A percentile compares a stretch with the other conserved stretches of the same genome.
These are phyloP conservation scores for Pezicula rhizophila DNA, from an alignment of 2,329 filamentous ascomycete species.

Conservation along the genomic window DNA sequence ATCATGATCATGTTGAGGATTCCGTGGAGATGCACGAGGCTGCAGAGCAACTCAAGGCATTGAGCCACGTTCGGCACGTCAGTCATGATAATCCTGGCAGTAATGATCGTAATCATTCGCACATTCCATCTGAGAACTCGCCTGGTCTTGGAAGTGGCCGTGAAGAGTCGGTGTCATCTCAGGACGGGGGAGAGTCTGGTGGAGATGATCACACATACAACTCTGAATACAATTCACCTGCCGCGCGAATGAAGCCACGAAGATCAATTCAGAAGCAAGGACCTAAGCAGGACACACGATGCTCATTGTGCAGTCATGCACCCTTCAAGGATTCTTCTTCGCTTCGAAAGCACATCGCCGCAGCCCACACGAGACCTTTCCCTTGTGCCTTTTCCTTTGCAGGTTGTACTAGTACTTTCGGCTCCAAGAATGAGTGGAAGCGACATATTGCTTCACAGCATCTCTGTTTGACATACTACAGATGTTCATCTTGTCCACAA, in stretches of 20 bases:
- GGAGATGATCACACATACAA: constrained; percentile 33
- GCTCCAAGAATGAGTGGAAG: constrained; percentile 97
- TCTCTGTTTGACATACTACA: constrained; percentile 62
- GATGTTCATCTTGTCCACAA: constrained; percentile 55
- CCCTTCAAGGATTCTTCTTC: constrained; percentile 64
- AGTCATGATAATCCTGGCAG: constrained; percentile 37
- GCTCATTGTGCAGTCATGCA: constrained; percentile 54
- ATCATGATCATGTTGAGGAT: constrained; percentile 49
- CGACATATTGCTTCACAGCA: constrained; percentile 89
- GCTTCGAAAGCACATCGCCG: constrained; percentile 60
- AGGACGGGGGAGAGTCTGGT: constrained; percentile 32
- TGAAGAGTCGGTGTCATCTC: constrained; percentile 37
- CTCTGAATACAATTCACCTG: constrained; percentile 28
- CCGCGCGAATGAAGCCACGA: constrained; percentile 25
- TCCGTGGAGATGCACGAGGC: constrained; percentile 66
- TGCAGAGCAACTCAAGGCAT: constrained; percentile 58
- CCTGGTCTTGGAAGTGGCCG: constrained; percentile 27
- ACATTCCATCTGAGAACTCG: constrained; percentile 25
- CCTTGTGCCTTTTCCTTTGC: constrained; percentile 82
- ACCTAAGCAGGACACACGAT: constrained; percentile 56
- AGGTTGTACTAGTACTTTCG: constrained; percentile 76
- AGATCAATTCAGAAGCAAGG: constrained; percentile 28
- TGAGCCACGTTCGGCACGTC: constrained; percentile 55
- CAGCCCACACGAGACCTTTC: constrained; percentile 68
- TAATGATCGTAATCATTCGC: constrained; percentile 26